Evolutionary conservation across 345 rosid species (phyloP).

Genomic region (Eutrema heterophyllum): DNA sequence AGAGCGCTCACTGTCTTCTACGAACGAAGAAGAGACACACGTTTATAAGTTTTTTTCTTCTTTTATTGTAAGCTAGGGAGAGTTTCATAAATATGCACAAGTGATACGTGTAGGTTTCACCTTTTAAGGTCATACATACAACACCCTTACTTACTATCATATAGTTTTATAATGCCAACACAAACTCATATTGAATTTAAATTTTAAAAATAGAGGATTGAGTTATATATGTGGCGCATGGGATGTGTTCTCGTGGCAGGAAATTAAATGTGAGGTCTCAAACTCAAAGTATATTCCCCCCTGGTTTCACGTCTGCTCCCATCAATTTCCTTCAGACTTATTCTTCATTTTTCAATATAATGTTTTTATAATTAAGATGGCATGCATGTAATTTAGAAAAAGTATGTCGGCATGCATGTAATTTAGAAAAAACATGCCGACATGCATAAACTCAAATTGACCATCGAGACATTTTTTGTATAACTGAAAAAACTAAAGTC

Average conservation of each 20-base stretch:
- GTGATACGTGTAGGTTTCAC: conserved; percentile 8
- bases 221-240: conserved; percentile 25
- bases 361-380: not conserved
- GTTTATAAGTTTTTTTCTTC: not conserved
- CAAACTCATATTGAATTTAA: not conserved
- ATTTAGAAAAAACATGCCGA: not conserved
- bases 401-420: not conserved
- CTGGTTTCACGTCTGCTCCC: conserved; percentile 12
- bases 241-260: conserved; percentile 21
- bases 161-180: not conserved
- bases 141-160: not conserved
- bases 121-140: not conserved
- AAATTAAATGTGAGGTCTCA: not conserved
- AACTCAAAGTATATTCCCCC: conserved; percentile 3
- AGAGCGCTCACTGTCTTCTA: conserved; percentile 15
- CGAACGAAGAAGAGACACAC: conserved; percentile 13
- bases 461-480: not conserved
- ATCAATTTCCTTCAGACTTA: not conserved
- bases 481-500: not conserved
- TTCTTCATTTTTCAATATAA: not conserved
- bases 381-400: not conserved
- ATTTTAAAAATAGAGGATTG: not conserved
- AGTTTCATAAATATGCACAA: conserved; percentile 2
- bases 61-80: conserved; percentile 1
- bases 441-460: not conserved